Base-by-base conservation (phyloP, 805 yeast genomes). In the Candida loeiensis region DNA sequence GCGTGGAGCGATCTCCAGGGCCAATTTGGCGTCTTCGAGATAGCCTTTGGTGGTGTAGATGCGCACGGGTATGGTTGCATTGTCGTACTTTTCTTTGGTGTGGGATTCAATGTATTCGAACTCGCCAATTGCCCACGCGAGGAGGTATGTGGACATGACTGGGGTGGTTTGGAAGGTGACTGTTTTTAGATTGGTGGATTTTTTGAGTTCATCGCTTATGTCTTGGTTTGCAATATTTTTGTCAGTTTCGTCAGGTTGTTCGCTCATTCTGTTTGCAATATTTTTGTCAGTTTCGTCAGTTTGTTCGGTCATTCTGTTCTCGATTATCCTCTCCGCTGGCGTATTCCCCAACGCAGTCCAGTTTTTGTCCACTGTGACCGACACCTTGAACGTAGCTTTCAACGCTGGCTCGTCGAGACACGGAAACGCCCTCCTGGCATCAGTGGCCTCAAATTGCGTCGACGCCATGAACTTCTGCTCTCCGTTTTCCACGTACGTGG, bases 51-150 rank as follows among this genome's bases (percentile, higher is more conserved):
- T 66, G 17, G 82, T 75, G 54, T 77, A 77, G 27, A 76, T 65
- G 31, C 80, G 60, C 21, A 76, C 71, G 12, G 71, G 80, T 34
- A 76, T 52, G 17, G 69, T 71, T 39, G 67, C 66, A 45, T 66
- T 43, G 19, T 36, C 47, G 49, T 73, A 73, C 12, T 45, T 40
- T 28, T 56, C 69, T 9, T 57, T 46, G 6, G 80, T 74, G 48
- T 56, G 54, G 5, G 69, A 51, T 53, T 76, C 80, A 41, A 76
- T 63, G 46, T 72, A 73, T 45, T 76, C 80, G 45, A 77, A 75
- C 32, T 74, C 74, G 25, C 82, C 82, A 41, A 71, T 62, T 19
- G 79, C 77, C 80, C 80, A 77, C 2, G 81, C 82, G 39, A 76
- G 61, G 37, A 77, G 60, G 54, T 77, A 77, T 4, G 81, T 71